Evolutionary conservation across 306 rosid species (phyloP).

Genomic region (Sesbania bispinosa): DNA sequence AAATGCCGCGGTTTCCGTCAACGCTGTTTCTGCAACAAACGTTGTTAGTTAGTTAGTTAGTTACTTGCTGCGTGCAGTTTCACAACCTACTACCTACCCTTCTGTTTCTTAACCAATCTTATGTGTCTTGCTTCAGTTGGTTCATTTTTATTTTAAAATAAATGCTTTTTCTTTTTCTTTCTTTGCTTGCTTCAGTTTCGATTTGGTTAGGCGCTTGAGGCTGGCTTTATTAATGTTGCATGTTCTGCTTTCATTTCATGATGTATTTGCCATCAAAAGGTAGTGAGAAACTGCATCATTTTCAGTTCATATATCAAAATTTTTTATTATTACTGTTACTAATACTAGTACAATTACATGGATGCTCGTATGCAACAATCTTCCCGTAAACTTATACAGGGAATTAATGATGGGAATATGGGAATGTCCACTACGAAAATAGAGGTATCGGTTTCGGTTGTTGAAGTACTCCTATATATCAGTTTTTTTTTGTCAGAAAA

Average conservation of each 20-base stretch:
- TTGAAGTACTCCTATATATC: no score
- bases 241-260: not conserved
- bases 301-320: not conserved
- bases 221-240: not conserved
- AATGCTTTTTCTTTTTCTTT: not conserved
- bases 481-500: no score
- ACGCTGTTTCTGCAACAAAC: conserved; percentile 55
- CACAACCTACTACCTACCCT: not conserved
- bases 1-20: conserved; percentile 51
- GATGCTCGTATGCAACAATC: not conserved
- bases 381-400: not conserved
- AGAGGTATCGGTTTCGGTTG: no score
- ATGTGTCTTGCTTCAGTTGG: not conserved
- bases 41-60: conserved; percentile 20
- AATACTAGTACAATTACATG: not conserved
- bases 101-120: not conserved
- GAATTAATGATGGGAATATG: no score
- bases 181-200: not conserved
- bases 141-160: not conserved
- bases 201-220: not conserved
- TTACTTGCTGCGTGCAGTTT: not conserved
- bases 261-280: not conserved
- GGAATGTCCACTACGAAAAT: no score
- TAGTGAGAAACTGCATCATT: not conserved
- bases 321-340: not conserved